Conservation (phyloP, 106 monocot genomes). For the Gastrodia elata region DNA sequence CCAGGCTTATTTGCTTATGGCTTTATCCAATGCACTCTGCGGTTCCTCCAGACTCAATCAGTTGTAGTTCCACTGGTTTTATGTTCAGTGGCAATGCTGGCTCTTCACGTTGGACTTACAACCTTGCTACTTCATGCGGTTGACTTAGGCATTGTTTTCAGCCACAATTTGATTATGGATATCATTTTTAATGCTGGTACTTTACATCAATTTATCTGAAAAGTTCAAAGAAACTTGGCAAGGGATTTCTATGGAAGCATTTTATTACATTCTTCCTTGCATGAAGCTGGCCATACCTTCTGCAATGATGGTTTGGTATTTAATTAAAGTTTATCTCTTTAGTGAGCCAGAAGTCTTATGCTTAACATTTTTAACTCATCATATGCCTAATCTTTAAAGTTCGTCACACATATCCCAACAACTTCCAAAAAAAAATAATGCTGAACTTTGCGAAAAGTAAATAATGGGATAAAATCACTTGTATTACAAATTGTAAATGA, state of each 20-base stretch:
- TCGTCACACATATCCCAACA: no score
- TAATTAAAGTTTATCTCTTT: neutral
- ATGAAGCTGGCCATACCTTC: slow-evolving; percentile 65
- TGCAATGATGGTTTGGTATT: slow-evolving; percentile 83
- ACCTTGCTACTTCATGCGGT: slow-evolving; percentile 43
- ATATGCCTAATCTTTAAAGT: neutral
- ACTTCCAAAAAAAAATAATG: neutral
- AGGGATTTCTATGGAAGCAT: slow-evolving; percentile 48
- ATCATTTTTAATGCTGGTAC: slow-evolving; percentile 47
- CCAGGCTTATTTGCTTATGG: slow-evolving; percentile 67
- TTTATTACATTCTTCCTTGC: slow-evolving; percentile 30
- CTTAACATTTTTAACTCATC: neutral
- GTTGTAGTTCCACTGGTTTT: slow-evolving; percentile 42
- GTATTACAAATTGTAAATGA: neutral
- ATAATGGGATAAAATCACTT: neutral
- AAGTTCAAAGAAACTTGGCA: slow-evolving; percentile 51
- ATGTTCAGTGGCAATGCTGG: slow-evolving; percentile 43
- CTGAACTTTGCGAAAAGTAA: neutral
- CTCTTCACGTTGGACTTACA: slow-evolving; percentile 42
- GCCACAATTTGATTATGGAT: slow-evolving; percentile 45
- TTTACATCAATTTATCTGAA: slow-evolving; percentile 38
- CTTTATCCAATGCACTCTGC: slow-evolving; percentile 52
- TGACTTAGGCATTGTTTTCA: slow-evolving; percentile 36
- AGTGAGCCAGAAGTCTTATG: neutral
- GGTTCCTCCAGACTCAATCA: slow-evolving; percentile 60